Evolutionary conservation across 805 yeast genomes (phyloP), one percentile per base, ranked within the genome.

Genomic region (Grigorovia humatica): DNA sequence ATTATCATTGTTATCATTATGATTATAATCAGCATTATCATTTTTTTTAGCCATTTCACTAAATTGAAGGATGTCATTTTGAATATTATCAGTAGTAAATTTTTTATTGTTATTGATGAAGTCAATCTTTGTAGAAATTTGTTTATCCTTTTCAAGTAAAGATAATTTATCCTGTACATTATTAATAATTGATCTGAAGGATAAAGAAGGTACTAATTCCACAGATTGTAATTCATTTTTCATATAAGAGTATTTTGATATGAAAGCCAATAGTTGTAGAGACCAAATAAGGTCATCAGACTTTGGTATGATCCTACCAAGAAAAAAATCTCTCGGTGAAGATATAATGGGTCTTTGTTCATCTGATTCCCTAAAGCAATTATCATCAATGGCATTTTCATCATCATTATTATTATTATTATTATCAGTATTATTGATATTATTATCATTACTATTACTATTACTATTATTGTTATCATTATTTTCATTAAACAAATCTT

Each of bases 221-320:
- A 95, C 82, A 49, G 77, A 78, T 57, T 89, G 95, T 53, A 91
- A 71, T 47, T 75, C 75, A 42, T 81, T 83, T 60, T 90, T 85
- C 65, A 90, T 71, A 55, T 80, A 77, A 0, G 96, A 83, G 62
- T 93, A 91, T 67, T 91, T 91, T 4, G 97, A 89, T 44, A 90
- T 87, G 67, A 89, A 91, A 13, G 98, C 98, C 48, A 93, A 68
- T 19, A 93, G 74, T 67, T 91, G 98, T 50, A 91, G 72, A 4
- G 96, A 85, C 96, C 96, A 89, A 41, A 88, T 82, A 17, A 91
- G 87, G 63, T 91, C 99, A 64, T 91, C 97, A 56, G 87, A 95
- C 52, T 88, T 78, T 1, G 97, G 97, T 6, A 89, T 77, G n/a
- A 90, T 75, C 20, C 82, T 80, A 1, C 96, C 95, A 44, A 84